phyloP scores from a whole-genome alignment of 2,329 filamentous ascomycete genomes.

The Sarocladium kiliense region DNA sequence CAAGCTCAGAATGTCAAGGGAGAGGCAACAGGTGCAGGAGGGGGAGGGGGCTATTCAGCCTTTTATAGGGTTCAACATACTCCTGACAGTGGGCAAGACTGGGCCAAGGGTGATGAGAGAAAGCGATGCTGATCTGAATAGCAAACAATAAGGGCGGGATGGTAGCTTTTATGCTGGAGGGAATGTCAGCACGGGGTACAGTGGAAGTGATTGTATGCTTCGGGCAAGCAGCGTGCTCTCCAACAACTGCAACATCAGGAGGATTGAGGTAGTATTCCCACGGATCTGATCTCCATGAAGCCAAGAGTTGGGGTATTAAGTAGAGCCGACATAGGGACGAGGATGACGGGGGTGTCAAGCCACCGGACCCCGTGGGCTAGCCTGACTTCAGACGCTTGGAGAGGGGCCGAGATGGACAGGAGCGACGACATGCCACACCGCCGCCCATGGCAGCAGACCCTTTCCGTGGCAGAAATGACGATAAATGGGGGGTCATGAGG shows the following conservation, averaged over 20 bases:
- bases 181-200: not conserved
- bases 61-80: not conserved
- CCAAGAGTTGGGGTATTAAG: not conserved
- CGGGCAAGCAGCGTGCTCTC: not conserved
- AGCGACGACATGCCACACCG: not conserved
- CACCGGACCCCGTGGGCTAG: not conserved
- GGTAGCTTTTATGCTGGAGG: not conserved
- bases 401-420: not conserved
- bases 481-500: not conserved
- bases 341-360: not conserved
- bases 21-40: not conserved
- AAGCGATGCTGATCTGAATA: not conserved
- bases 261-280: not conserved
- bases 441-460: not conserved
- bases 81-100: not conserved
- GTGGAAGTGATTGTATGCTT: not conserved
- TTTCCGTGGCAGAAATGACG: not conserved
- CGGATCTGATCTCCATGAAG: not conserved
- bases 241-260: not conserved
- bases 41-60: not conserved
- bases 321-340: conserved; percentile 8
- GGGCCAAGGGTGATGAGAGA: not conserved
- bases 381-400: not conserved
- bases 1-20: no score
- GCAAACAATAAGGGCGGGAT: not conserved